A percentile compares a stretch with the other conserved stretches of the same genome.
Conservation (phyloP, 495 filamentous ascomycete genomes). For the Hyaloscypha hepaticicola region DNA sequence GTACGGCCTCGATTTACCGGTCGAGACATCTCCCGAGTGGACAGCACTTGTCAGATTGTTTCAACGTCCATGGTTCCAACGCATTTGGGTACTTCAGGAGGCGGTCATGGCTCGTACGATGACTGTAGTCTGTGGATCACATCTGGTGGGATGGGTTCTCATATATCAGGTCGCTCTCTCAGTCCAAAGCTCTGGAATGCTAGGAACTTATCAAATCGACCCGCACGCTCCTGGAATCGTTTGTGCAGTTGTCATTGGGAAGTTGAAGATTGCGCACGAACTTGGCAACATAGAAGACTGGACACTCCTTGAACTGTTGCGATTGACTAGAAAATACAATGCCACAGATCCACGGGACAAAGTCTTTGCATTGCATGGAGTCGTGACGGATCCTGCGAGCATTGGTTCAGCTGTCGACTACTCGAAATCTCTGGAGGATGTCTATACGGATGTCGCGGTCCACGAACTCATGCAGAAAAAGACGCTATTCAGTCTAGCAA, state of each 20-base stretch:
- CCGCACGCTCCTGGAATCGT: background rate
- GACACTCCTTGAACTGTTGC: background rate
- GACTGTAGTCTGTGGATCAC: background rate
- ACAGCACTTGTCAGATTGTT: conserved; percentile 8
- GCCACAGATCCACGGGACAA: conserved; percentile 21
- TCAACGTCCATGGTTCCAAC: conserved; percentile 2
- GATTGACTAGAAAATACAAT: conserved; percentile 4
- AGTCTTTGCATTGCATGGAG: conserved; percentile 15
- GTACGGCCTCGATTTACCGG: background rate
- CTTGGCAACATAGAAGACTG: background rate
- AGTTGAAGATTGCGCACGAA: background rate
- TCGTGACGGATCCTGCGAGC: background rate
- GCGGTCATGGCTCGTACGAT: conserved; percentile 8
- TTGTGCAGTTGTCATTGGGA: background rate
- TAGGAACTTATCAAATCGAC: background rate
- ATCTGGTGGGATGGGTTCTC: background rate
- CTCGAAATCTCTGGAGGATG: conserved; percentile 10
- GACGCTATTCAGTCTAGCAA: background rate
- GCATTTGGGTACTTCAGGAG: conserved; percentile 11
- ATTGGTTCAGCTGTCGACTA: conserved; percentile 6
- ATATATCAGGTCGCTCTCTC: background rate
- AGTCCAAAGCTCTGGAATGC: background rate
- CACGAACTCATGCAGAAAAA: background rate
- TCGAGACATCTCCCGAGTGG: background rate
- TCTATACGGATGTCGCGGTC: conserved; percentile 10